phyloP scores from a whole-genome alignment of 345 rosid species.

The Capsella bursapastoris region DNA sequence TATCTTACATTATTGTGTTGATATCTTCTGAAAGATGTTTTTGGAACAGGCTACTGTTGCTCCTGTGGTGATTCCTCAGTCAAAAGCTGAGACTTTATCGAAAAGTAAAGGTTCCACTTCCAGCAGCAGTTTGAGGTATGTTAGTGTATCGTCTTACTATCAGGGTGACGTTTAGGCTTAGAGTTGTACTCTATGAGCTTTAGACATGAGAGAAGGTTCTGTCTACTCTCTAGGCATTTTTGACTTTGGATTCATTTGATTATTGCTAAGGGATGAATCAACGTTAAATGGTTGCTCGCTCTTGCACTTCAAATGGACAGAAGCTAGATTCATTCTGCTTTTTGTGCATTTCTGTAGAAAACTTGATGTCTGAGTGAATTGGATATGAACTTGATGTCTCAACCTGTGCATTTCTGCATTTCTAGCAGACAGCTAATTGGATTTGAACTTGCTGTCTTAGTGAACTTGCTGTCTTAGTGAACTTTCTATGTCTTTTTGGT shows the following conservation, averaged over 20 bases:
- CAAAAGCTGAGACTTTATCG: constrained; percentile 46
- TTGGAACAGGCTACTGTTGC: constrained; percentile 47
- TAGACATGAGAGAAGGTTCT: not conserved
- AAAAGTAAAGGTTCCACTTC: constrained; percentile 68
- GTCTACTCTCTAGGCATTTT: not conserved
- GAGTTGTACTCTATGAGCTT: not conserved
- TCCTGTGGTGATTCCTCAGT: constrained; percentile 44
- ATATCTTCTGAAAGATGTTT: not conserved
- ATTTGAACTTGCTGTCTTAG: not conserved
- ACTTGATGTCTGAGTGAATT: not conserved
- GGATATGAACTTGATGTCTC: no score
- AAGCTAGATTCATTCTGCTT: not conserved
- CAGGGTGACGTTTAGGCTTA: not conserved
- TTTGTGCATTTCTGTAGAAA: not conserved
- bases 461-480: not conserved
- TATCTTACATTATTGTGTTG: not conserved
- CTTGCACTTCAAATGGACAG: not conserved
- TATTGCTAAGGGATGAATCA: not conserved
- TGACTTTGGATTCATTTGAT: constrained; percentile 1
- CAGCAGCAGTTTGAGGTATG: constrained; percentile 62
- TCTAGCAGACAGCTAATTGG: not conserved
- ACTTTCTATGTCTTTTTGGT: constrained; percentile 4
- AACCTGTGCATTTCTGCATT: no score
- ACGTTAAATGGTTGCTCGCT: not conserved
- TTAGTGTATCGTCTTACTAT: constrained; percentile 7